Evolutionary conservation across 352 stramenopile species (phyloP), one percentile per base, ranked within the genome.

Genomic region (Discostella stelligera): DNA sequence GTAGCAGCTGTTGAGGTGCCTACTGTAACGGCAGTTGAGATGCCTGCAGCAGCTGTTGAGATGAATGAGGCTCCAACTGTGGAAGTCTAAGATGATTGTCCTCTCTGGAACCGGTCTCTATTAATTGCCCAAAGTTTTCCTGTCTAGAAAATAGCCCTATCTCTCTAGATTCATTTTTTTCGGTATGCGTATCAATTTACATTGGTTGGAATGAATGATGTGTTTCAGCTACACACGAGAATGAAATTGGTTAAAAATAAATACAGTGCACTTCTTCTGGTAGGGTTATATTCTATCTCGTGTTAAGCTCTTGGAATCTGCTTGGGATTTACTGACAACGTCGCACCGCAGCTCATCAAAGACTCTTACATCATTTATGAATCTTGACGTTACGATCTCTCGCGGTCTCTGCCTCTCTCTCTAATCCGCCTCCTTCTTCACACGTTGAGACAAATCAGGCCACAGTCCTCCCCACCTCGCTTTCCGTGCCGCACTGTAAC

Each of bases 391-490:
- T 44, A 6, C 13, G 37, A 44, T 44, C 37, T 44, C 37, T 44
- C 37, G 13, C 7, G 7, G 7, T 44, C 2, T 44, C 37, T 14
- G 2, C 37, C 7, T 44, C 46, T 56, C 20, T 37, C 37, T 53
- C 54, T 67, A 16, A 7, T 67, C 46, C 18, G 50, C 41, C 5
- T 75, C 66, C 20, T 50, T 21, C 32, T 65, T 73, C 27, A 63
- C 39, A 44, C 41, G 53, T 65, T 71, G 58, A 66, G 68, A 79
- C 55, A 81, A 66, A 68, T 91, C 77, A 52, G 86, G 84, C 86
- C 86, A 92, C 54, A 90, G 65, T 20, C 87, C 87, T 44, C 87
- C 87, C 87, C 87, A 92, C 30, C 87, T 65, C 37, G 71, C 82
- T 64, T 91, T 91, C 59, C 87, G 54, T 18, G 87, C 82, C 25